Evolutionary conservation across 257 asterid species (phyloP), one percentile per base, ranked within the genome.

Genomic region (Nicotiana sylvestris): DNA sequence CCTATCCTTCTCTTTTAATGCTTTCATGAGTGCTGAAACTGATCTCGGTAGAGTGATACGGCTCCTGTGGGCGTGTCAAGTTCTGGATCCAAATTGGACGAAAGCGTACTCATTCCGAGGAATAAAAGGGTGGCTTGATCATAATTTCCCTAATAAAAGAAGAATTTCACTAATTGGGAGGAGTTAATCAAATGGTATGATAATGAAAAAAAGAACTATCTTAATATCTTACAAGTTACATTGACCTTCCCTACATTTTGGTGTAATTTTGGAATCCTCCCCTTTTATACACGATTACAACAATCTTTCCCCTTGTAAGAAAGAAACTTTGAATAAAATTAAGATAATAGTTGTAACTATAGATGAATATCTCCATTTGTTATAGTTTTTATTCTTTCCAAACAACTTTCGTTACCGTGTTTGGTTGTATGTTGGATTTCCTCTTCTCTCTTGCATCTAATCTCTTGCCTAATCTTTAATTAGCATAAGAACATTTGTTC

Each of bases 91-190:
- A 9, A 2, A 43, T 9, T 43, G 51, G 51, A 43, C 1, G 51
- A 43, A 70, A 70, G n/a, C 58, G n/a, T 27, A 70, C 78, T 43
- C 33, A 39, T 70, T 67, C 58, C 46, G 78, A 70, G 78, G 35
- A 39, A 21, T 39, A n/a, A 27, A 43, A 64, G 35, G 68, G 58
- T 10, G 78, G 57, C 46, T 70, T 70, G 78, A 12, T 56, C 58
- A 11, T 18, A 70, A n/a, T 43, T n/a, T 39, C 33, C 25, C 58
- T 39, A 39, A 70, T 21, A 70, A 70, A 29, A 8, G 33, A 70
- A n/a, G 30, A 9, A 21, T 70, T 39, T 70, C 35, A 21, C 16
- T 70, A 11, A 70, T 2, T 70, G 11, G 18, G 57, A 70, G 21
- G 78, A 70, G 46, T 39, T 39, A 69, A n/a, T 69, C 57, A 69